Base-by-base conservation (phyloP, 2,329 filamentous ascomycete genomes). In the Neofusicoccum kwambonambiense region DNA sequence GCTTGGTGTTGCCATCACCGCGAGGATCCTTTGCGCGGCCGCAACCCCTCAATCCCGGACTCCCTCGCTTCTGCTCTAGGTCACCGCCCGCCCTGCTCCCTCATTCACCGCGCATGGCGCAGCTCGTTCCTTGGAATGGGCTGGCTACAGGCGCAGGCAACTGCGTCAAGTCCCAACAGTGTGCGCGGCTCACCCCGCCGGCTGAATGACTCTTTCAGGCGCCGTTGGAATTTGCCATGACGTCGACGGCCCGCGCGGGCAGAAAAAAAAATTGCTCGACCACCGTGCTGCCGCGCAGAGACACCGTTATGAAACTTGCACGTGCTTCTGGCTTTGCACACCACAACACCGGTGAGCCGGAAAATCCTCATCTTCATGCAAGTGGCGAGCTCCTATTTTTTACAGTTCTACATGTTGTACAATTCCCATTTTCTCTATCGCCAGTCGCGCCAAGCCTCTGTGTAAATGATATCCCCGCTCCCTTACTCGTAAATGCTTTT, bases 1-100 rank as follows among this genome's bases (percentile, higher is more conserved):
- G 56, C 56, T 37, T 60, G 56, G 56, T 60, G 56, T 60, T 60
- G 56, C 56, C 56, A 37, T 60, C 56, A 44, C 31, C 41, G 41
- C 44, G 56, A 60, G 56, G 41, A 47, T 60, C 56, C 56, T 60
- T 22, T 60, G 56, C 15, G 52, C 39, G 52, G 52, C 52, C 52
- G 9, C 56, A 22, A 35, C 31, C 27, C 31, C 31, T 52, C 34
- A 17, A 52, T 37, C 50, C 50, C 19, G n/a, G 50, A 15, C 31
- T 9, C 54, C 4, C 27, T 42, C 42, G 37, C 13, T 39, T 11
- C 37, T 15, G 37, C 37, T 60, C 54, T 31, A 31, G 39, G 41
- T 47, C 56, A 60, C 56, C 56, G 56, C 39, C 35, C 13, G 8
- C 27, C 35, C 22, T 44, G 17, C 22, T 5, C 15, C 39, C n/a